Conservation (phyloP, 345 rosid species). For the Excoecaria agallocha region DNA sequence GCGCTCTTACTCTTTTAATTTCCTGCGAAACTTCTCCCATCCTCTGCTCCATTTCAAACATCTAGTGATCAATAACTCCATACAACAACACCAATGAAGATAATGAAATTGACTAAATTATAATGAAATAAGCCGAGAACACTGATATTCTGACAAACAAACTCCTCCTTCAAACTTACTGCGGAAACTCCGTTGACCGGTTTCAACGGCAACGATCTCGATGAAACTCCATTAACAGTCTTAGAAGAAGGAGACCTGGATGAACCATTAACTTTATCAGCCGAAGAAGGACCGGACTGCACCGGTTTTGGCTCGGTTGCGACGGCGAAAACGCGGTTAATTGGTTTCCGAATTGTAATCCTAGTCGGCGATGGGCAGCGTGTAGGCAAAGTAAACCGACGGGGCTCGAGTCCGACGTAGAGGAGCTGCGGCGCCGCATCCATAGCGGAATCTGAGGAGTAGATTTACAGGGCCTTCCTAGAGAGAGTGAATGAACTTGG, state of each 20-base stretch:
- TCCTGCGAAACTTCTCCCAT: conserved; percentile 81
- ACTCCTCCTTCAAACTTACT: conserved; percentile 30
- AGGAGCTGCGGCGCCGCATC: conserved; percentile 58
- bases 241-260: conserved; percentile 25
- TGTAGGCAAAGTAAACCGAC: conserved; percentile 30
- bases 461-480: background rate
- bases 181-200: conserved; percentile 57
- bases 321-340: conserved; percentile 47
- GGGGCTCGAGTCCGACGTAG: conserved; percentile 49
- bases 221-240: conserved; percentile 23
- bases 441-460: conserved; percentile 30
- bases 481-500: background rate
- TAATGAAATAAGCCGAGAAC: background rate
- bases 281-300: conserved; percentile 28
- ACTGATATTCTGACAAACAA: background rate
- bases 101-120: background rate
- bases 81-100: background rate
- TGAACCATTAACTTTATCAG: conserved; percentile 38
- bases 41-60: conserved; percentile 45
- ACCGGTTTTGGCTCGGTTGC: conserved; percentile 75
- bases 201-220: conserved; percentile 30
- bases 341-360: conserved; percentile 30
- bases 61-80: conserved; percentile 2
- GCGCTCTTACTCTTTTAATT: conserved; percentile 84
- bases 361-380: conserved; percentile 22